A percentile compares a stretch with the other conserved stretches of the same genome.
Conservation (phyloP, 805 yeast genomes). For the Yamadazyma laniorum region DNA sequence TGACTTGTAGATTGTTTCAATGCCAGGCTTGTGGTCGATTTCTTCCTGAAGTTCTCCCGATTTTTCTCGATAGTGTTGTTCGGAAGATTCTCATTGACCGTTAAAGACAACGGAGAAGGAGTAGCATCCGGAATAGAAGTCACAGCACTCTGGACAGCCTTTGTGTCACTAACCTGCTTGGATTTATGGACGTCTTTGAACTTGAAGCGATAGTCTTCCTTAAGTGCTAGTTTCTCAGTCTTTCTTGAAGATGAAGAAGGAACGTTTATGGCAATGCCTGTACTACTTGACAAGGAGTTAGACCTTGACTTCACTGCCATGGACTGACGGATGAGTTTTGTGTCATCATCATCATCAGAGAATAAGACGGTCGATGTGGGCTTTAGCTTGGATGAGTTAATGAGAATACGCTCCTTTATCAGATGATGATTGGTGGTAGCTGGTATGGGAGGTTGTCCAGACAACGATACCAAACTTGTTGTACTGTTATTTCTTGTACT, state of each 20-base stretch:
- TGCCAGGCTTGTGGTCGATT: background rate
- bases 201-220: conserved; percentile 25
- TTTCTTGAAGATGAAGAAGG: conserved; percentile 13
- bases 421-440: conserved; percentile 1
- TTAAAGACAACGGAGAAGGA: conserved; percentile 27
- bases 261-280: background rate
- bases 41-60: conserved; percentile 5
- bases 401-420: conserved; percentile 1
- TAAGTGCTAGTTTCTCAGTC: conserved; percentile 13
- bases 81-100: conserved; percentile 8
- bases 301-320: conserved; percentile 15
- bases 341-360: conserved; percentile 38
- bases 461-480: conserved; percentile 19
- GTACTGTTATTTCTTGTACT: conserved; percentile 34
- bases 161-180: background rate
- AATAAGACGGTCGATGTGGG: conserved; percentile 18
- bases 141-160: conserved; percentile 1
- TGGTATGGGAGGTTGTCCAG: conserved; percentile 5
- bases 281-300: conserved; percentile 14
- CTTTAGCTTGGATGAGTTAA: conserved; percentile 9
- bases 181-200: conserved; percentile 15
- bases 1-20: background rate
- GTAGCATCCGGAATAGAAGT: conserved; percentile 17
- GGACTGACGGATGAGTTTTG: conserved; percentile 9
- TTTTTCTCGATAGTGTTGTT: conserved; percentile 9